phyloP scores from a whole-genome alignment of 805 yeast genomes.

The Danielozyma ontarioensis region DNA sequence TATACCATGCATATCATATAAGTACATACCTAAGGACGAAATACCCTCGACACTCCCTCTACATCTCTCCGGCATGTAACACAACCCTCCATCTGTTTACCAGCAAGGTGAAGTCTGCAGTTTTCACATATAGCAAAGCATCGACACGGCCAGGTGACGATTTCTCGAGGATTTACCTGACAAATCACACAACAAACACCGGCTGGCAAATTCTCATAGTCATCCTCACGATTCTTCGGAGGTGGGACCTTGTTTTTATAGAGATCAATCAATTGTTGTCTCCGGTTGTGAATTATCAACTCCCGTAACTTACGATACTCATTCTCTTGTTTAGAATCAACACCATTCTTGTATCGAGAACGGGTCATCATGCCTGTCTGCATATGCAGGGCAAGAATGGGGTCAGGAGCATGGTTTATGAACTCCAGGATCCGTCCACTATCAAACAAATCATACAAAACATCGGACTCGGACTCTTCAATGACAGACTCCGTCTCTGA shows the following conservation, averaged over 20 bases:
- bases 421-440: too few relatives aligned
- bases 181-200: conserved; percentile 72
- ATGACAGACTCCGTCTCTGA: too few relatives aligned
- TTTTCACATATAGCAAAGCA: conserved; percentile 86
- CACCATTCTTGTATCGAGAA: background rate
- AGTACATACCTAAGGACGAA: conserved; percentile 56
- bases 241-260: conserved; percentile 3
- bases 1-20: too few relatives aligned
- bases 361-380: background rate
- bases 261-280: background rate
- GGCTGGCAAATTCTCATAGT: conserved; percentile 24
- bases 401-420: background rate
- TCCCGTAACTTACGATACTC: conserved; percentile 12
- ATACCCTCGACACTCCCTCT: conserved; percentile 58
- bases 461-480: too few relatives aligned
- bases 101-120: conserved; percentile 69
- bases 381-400: background rate
- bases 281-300: conserved; percentile 11
- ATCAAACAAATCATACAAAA: too few relatives aligned
- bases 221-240: conserved; percentile 6
- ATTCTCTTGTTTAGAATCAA: background rate
- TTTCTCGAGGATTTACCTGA: conserved; percentile 64
- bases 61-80: conserved; percentile 80
- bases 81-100: conserved; percentile 71
- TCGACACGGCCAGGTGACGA: conserved; percentile 89